These are phyloP conservation scores for Metschnikowia hibisci DNA, from an alignment of 805 yeast genomes.

Conservation along the genomic window DNA sequence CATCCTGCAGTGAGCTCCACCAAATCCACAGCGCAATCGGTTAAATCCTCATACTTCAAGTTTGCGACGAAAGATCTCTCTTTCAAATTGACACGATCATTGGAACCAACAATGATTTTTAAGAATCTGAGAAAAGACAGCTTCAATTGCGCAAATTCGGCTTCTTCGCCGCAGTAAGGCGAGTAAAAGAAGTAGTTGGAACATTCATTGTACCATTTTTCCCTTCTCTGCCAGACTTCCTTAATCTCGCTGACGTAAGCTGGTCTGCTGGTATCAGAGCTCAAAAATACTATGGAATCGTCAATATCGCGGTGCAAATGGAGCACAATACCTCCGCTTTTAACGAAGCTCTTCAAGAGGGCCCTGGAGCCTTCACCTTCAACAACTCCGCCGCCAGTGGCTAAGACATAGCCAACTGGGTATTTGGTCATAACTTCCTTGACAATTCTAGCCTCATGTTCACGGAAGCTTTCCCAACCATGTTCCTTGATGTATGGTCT, in stretches of 20 bases:
- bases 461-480: slow-evolving; percentile 90
- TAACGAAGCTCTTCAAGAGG: slow-evolving; percentile 50
- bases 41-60: slow-evolving; percentile 63
- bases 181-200: slow-evolving; percentile 77
- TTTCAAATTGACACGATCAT: slow-evolving; percentile 10
- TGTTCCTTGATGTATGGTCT: slow-evolving; percentile 54
- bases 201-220: slow-evolving; percentile 72
- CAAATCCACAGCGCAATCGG: slow-evolving; percentile 41
- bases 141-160: slow-evolving; percentile 55
- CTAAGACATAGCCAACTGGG: slow-evolving; percentile 58
- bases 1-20: slow-evolving; percentile 61
- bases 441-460: slow-evolving; percentile 56
- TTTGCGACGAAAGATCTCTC: slow-evolving; percentile 67
- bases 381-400: slow-evolving; percentile 97
- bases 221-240: slow-evolving; percentile 82
- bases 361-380: slow-evolving; percentile 69
- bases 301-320: slow-evolving; percentile 87
- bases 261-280: slow-evolving; percentile 81
- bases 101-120: slow-evolving; percentile 55
- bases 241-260: slow-evolving; percentile 76
- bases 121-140: slow-evolving; percentile 57
- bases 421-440: slow-evolving; percentile 42
- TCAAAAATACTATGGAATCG: slow-evolving; percentile 71
- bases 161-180: slow-evolving; percentile 56
- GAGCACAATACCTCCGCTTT: slow-evolving; percentile 71